Evolutionary conservation across 2,329 filamentous ascomycete genomes (phyloP).

Genomic region (Penicillium thymicola): DNA sequence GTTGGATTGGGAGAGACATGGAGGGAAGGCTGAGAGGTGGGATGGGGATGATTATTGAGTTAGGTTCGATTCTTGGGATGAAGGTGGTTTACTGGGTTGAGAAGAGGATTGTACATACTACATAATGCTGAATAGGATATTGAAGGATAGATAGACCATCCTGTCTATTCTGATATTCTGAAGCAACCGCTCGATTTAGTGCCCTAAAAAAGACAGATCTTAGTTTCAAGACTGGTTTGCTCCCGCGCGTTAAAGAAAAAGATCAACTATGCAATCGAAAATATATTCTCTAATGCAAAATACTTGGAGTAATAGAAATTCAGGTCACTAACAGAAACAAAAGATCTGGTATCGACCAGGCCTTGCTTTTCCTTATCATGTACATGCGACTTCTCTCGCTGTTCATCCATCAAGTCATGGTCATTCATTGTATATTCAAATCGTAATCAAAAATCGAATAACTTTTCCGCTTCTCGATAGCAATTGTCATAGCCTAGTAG

Average conservation of each 20-base stretch:
- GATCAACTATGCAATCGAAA: not conserved
- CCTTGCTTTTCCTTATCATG: conserved; percentile 25
- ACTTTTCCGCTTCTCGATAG: conserved; percentile 20
- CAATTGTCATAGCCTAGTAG: conserved; percentile 14
- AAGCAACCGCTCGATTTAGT: not conserved
- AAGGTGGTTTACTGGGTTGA: not conserved
- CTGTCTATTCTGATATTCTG: not conserved
- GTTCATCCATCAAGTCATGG: conserved; percentile 24
- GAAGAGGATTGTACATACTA: not conserved
- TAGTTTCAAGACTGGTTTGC: not conserved
- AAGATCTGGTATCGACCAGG: conserved; percentile 24
- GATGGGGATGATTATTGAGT: conserved; percentile 26
- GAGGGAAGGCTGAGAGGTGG: conserved; percentile 60
- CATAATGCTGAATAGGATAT: not conserved
- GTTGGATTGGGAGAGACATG: conserved; percentile 74
- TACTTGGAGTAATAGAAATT: not conserved
- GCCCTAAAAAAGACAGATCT: not conserved
- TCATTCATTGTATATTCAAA: conserved; percentile 29
- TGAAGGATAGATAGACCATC: not conserved
- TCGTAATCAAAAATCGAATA: conserved; percentile 21
- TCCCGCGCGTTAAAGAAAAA: not conserved
- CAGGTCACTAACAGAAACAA: conserved; percentile 19
- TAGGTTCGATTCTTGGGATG: not conserved
- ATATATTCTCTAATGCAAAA: not conserved
- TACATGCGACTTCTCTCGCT: conserved; percentile 26